phyloP scores from a whole-genome alignment of 306 rosid species.

The Quercus robur region DNA sequence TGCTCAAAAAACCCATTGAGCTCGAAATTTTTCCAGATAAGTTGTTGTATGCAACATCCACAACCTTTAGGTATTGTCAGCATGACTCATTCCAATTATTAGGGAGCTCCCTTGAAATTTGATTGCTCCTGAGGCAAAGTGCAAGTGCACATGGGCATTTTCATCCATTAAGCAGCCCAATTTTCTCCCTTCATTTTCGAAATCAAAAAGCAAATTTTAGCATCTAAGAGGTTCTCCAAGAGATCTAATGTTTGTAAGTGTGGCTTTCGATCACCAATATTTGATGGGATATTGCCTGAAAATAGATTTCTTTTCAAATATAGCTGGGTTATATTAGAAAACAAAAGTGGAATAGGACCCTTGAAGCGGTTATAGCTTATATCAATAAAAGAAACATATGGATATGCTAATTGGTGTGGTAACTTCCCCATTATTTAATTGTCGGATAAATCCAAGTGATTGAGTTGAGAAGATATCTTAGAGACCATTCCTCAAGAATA shows the following conservation, averaged over 20 bases:
- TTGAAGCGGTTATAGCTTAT: too few relatives aligned
- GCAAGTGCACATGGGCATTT: too few relatives aligned
- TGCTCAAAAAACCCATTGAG: neutral
- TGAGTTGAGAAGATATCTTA: neutral
- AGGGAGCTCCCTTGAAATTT: constrained; percentile 1
- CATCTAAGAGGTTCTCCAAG: neutral
- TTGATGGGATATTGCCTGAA: constrained; percentile 11
- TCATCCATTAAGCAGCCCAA: too few relatives aligned
- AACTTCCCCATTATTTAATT: constrained; percentile 1
- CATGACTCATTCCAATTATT: neutral
- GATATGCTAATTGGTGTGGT: too few relatives aligned
- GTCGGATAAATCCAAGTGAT: neutral
- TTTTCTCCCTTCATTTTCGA: too few relatives aligned
- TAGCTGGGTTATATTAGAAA: neutral
- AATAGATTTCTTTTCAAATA: constrained; percentile 3
- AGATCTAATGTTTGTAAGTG: neutral
- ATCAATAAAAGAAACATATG: neutral
- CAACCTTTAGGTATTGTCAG: neutral
- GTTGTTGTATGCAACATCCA: constrained; percentile 19
- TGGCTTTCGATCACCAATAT: constrained; percentile 3
- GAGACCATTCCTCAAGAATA: constrained; percentile 6
- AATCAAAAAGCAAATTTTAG: neutral
- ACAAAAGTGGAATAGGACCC: too few relatives aligned
- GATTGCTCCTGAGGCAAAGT: neutral
- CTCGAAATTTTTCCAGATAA: neutral